phyloP scores from a whole-genome alignment of 2,329 filamentous ascomycete species.

The Ascochyta rabiei region DNA sequence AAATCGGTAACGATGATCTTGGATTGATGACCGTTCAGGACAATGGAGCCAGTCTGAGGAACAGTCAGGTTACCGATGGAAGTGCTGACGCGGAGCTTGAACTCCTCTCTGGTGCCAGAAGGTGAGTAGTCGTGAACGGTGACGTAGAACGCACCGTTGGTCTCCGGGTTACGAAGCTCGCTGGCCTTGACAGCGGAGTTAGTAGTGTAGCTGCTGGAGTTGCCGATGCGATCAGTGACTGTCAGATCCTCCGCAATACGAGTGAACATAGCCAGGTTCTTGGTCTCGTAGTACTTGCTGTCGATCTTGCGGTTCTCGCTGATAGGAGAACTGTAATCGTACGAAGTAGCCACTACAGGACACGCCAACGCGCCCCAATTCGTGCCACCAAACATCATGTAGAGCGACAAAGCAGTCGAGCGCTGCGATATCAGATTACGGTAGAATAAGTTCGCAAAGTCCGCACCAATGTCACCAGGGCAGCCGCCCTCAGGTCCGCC shows the following conservation, averaged over 20 bases:
- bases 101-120: slow-evolving; percentile 57
- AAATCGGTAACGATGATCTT: slow-evolving; percentile 69
- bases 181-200: slow-evolving; percentile 60
- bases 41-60: slow-evolving; percentile 57
- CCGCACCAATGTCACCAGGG: slow-evolving; percentile 59
- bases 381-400: slow-evolving; percentile 70
- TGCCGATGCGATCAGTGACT: slow-evolving; percentile 58
- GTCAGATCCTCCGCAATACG: slow-evolving; percentile 63
- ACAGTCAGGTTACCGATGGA: slow-evolving; percentile 61
- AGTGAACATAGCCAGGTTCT: slow-evolving; percentile 65
- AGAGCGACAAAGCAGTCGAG: slow-evolving; percentile 65
- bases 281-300: slow-evolving; percentile 68
- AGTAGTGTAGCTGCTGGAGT: slow-evolving; percentile 58
- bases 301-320: slow-evolving; percentile 64
- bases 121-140: slow-evolving; percentile 62
- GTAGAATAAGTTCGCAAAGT: slow-evolving; percentile 70
- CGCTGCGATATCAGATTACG: slow-evolving; percentile 65
- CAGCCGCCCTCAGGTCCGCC: slow-evolving; percentile 64
- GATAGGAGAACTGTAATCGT: slow-evolving; percentile 69
- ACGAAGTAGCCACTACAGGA: slow-evolving; percentile 65
- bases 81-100: slow-evolving; percentile 62
- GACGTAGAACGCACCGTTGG: slow-evolving; percentile 64
- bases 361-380: slow-evolving; percentile 66
- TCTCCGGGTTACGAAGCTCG: slow-evolving; percentile 65
- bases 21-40: slow-evolving; percentile 65